Percentiles rank a stretch among this genome's conserved stretches.
Conservation (phyloP, 192 early-diverging fungal genomes). For the Diversispora epigaea region DNA sequence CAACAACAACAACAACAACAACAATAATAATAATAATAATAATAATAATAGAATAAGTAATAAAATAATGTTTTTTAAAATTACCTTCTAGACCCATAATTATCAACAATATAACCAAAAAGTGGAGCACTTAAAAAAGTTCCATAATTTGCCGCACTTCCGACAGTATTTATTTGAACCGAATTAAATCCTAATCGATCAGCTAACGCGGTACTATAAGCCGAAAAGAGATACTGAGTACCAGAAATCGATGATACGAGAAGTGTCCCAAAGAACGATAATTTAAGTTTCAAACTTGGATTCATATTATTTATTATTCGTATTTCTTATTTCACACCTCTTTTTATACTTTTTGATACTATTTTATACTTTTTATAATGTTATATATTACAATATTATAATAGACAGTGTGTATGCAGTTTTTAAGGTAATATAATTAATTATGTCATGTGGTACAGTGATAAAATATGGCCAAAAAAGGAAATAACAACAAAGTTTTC, state of each 20-base stretch:
- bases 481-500: too few species aligned
- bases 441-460: too few species aligned
- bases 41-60: neutral
- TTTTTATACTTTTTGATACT: too few species aligned
- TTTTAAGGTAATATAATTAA: too few species aligned
- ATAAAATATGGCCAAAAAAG: too few species aligned
- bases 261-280: slow-evolving; percentile 47
- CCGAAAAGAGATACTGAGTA: slow-evolving; percentile 67
- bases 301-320: neutral
- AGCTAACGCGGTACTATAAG: slow-evolving; percentile 57
- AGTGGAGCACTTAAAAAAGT: slow-evolving; percentile 61
- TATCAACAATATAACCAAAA: slow-evolving; percentile 51
- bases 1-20: neutral
- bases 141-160: slow-evolving; percentile 62
- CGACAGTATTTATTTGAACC: slow-evolving; percentile 60
- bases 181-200: slow-evolving; percentile 55
- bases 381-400: too few species aligned
- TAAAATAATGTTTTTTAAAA: neutral
- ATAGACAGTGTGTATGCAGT: too few species aligned
- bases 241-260: slow-evolving; percentile 54
- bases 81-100: slow-evolving; percentile 40
- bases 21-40: neutral
- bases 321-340: too few species aligned
- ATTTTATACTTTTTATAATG: too few species aligned
- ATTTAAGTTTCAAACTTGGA: slow-evolving; percentile 29